Evolutionary conservation across 2,329 filamentous ascomycete species (phyloP).

Genomic region (Aspergillus jensenii): DNA sequence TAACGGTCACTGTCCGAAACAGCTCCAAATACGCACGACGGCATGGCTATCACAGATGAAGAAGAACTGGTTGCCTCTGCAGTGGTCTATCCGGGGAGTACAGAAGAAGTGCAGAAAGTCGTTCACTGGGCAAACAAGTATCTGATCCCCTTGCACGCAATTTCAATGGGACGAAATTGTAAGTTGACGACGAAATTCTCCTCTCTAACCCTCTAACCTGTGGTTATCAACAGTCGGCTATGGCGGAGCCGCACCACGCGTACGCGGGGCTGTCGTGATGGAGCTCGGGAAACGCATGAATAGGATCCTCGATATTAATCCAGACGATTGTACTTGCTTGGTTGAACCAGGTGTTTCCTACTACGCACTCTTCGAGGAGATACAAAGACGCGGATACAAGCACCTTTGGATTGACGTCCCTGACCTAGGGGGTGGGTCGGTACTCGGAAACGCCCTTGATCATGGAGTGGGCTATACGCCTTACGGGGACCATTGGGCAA

Average conservation of each 20-base stretch:
- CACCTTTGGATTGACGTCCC: constrained; percentile 29
- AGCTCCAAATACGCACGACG: too few relatives aligned
- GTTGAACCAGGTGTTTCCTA: constrained; percentile 59
- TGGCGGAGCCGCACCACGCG: neutral
- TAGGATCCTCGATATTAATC: constrained; percentile 52
- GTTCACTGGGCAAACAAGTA: too few relatives aligned
- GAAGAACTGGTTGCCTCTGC: too few relatives aligned
- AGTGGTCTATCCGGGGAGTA: too few relatives aligned
- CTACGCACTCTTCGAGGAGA: constrained; percentile 51
- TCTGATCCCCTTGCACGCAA: too few relatives aligned
- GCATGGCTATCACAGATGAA: too few relatives aligned
- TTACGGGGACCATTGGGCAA: constrained; percentile 40
- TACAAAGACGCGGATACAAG: neutral
- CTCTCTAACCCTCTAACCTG: too few relatives aligned
- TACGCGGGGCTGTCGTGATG: neutral
- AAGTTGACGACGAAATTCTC: too few relatives aligned
- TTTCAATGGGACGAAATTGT: too few relatives aligned
- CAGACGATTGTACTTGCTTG: constrained; percentile 49
- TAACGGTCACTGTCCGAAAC: too few relatives aligned
- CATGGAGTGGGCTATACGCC: constrained; percentile 49
- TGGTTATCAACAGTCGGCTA: neutral
- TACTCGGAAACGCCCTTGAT: constrained; percentile 50
- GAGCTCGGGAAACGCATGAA: constrained; percentile 43
- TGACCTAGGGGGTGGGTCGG: constrained; percentile 44
- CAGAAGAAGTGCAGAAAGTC: too few relatives aligned